Evolutionary conservation across 768 basidiomycete genomes (phyloP).

Genomic region (Termitomyces eurrhizus): DNA sequence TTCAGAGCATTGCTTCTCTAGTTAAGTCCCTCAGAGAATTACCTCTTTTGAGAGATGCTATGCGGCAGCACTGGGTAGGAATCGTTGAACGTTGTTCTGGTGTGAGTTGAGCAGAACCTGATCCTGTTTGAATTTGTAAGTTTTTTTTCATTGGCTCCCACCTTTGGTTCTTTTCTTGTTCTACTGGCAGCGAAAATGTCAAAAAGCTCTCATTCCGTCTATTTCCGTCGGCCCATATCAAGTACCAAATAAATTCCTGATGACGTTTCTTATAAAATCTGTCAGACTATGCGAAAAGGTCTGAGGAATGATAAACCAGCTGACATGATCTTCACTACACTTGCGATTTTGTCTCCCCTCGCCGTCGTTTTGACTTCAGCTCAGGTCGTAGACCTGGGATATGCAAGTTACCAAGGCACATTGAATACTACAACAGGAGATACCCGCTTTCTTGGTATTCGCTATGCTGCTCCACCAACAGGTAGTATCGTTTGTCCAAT

Average conservation of each 20-base stretch:
- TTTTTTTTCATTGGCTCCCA: background rate
- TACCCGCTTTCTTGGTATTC: conserved; percentile 37
- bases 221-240: background rate
- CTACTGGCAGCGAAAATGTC: background rate
- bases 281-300: background rate
- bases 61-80: too few species aligned
- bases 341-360: background rate
- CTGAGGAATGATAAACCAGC: background rate
- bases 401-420: conserved; percentile 39
- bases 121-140: background rate
- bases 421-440: conserved; percentile 29
- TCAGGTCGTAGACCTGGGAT: conserved; percentile 38
- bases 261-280: background rate
- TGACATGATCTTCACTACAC: background rate
- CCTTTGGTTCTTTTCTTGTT: background rate
- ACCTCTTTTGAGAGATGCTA: too few species aligned
- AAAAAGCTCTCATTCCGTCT: background rate
- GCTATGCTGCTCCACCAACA: conserved; percentile 47
- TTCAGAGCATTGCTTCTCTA: too few species aligned
- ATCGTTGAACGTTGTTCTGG: too few species aligned
- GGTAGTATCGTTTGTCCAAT: conserved; percentile 23
- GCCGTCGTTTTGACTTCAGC: conserved; percentile 2
- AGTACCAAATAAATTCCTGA: background rate
- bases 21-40: too few species aligned
- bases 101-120: background rate